Evolutionary conservation across 2,329 filamentous ascomycete species (phyloP).

Genomic region (Hymenotorrendiella dingleyae): DNA sequence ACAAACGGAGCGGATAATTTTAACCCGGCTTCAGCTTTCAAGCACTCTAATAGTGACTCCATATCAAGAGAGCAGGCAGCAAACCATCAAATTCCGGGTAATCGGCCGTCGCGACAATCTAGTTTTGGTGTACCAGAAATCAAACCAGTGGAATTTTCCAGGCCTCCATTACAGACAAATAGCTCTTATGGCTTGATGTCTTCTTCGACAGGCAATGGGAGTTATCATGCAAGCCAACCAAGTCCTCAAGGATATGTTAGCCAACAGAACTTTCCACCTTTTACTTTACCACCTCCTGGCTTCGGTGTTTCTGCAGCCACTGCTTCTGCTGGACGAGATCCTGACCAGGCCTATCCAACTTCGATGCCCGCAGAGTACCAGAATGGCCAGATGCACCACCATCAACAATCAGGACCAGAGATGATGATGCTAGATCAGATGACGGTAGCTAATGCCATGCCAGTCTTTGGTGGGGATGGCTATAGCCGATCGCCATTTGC

Average conservation of each 20-base stretch:
- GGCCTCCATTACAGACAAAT: slow-evolving; percentile 42
- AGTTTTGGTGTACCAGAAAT: slow-evolving; percentile 28
- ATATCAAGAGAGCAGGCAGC: slow-evolving; percentile 20
- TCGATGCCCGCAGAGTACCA: slow-evolving; percentile 28
- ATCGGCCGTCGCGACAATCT: slow-evolving; percentile 22
- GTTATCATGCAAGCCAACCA: slow-evolving; percentile 38
- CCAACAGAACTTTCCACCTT: slow-evolving; percentile 56
- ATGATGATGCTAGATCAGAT: slow-evolving; percentile 59
- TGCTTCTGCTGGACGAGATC: slow-evolving; percentile 22
- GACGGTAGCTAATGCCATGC: slow-evolving; percentile 62
- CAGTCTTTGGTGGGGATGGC: slow-evolving; percentile 79
- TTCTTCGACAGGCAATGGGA: slow-evolving; percentile 44
- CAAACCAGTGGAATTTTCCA: slow-evolving; percentile 34
- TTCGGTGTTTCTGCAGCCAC: slow-evolving; percentile 39
- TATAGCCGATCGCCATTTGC: slow-evolving; percentile 82
- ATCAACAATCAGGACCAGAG: slow-evolving; percentile 36
- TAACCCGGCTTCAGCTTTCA: slow-evolving; percentile 19
- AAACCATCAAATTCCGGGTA: slow-evolving; percentile 11
- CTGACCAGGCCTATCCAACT: slow-evolving; percentile 26
- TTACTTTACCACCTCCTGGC: slow-evolving; percentile 57
- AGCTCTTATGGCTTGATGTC: slow-evolving; percentile 47
- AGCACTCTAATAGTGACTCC: slow-evolving; percentile 29
- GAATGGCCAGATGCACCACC: slow-evolving; percentile 31
- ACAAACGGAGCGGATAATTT: slow-evolving; percentile 23
- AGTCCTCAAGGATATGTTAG: slow-evolving; percentile 46